These are phyloP conservation scores for Boletus vinaceobasis DNA, from an alignment of 768 basidiomycete genomes.

Conservation along the genomic window DNA sequence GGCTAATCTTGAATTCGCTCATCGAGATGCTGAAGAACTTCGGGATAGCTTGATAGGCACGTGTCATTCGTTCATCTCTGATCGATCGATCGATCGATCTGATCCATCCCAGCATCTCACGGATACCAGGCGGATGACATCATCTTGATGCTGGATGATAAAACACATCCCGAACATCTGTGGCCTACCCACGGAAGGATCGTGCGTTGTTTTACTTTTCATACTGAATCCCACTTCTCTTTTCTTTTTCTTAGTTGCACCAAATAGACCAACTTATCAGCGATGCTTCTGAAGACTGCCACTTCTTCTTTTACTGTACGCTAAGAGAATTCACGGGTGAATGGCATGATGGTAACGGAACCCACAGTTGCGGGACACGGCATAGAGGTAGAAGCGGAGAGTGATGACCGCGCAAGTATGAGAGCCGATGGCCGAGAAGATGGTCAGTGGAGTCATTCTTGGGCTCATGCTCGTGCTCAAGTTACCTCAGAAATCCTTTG, in stretches of 20 bases:
- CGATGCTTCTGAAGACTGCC: slow-evolving; percentile 42
- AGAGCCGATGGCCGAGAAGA: slow-evolving; percentile 51
- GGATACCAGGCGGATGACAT: slow-evolving; percentile 40
- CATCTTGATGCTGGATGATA: slow-evolving; percentile 41
- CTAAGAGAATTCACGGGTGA: too few species aligned
- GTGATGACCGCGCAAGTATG: slow-evolving; percentile 25
- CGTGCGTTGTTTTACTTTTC: slow-evolving; percentile 27
- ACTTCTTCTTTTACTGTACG: slow-evolving; percentile 57
- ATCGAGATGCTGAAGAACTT: slow-evolving; percentile 18
- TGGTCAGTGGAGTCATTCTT: slow-evolving; percentile 29
- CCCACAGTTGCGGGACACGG: slow-evolving; percentile 23
- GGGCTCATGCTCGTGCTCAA: background rate
- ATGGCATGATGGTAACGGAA: background rate
- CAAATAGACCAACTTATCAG: slow-evolving; percentile 43
- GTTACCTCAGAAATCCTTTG: slow-evolving; percentile 17
- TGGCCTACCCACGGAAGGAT: slow-evolving; percentile 46
- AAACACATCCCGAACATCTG: slow-evolving; percentile 22
- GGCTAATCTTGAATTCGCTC: slow-evolving; percentile 13
- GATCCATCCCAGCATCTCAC: slow-evolving; percentile 29
- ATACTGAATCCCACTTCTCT: background rate
- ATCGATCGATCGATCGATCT: slow-evolving; percentile 1
- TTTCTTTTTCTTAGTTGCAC: slow-evolving; percentile 23
- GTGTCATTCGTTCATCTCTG: background rate
- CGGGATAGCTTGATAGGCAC: slow-evolving; percentile 18
- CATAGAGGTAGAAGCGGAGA: slow-evolving; percentile 15